These are phyloP conservation scores for Sugiyamaella sp. DNA, from an alignment of 1,139 yeast genomes.

Conservation along the genomic window DNA sequence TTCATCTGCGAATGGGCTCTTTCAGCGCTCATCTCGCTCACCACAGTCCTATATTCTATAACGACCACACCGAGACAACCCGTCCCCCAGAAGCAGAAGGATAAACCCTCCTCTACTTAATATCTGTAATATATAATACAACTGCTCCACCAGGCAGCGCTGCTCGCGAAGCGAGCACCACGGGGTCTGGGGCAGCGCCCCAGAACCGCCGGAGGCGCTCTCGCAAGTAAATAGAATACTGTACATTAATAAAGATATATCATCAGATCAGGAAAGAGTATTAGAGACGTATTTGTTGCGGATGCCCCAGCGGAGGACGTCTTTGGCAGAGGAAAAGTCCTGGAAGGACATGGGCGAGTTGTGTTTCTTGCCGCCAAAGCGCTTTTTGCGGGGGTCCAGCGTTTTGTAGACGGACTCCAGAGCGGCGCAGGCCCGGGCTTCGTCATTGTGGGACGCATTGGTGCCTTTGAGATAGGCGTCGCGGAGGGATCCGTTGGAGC, in stretches of 20 bases:
- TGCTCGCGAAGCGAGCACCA: slow-evolving; percentile 5
- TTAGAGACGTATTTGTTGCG: slow-evolving; percentile 31
- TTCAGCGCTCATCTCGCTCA: slow-evolving; percentile 16
- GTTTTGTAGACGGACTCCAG: slow-evolving; percentile 38
- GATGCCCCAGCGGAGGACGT: slow-evolving; percentile 40
- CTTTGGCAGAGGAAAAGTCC: slow-evolving; percentile 37
- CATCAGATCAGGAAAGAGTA: slow-evolving; percentile 9
- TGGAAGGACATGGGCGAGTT: slow-evolving; percentile 29
- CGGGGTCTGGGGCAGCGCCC: slow-evolving; percentile 4
- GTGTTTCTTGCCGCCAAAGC: slow-evolving; percentile 30
- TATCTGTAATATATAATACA: too few relatives aligned
- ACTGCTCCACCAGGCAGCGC: too few relatives aligned
- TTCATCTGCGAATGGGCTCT: slow-evolving; percentile 39
- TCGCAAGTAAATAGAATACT: not conserved
- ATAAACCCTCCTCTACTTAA: not conserved
- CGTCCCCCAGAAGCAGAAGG: not conserved
- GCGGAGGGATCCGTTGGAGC: slow-evolving; percentile 31
- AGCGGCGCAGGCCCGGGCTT: slow-evolving; percentile 34
- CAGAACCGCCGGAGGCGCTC: not conserved
- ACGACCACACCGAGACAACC: not conserved
- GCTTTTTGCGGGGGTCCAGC: slow-evolving; percentile 44
- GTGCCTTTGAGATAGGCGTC: slow-evolving; percentile 30
- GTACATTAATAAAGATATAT: slow-evolving; percentile 10
- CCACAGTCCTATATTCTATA: not conserved
- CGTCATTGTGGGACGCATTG: slow-evolving; percentile 25